These are phyloP conservation scores for Quercus aquifolioides DNA, from an alignment of 306 rosid genomes.

Conservation along the genomic window DNA sequence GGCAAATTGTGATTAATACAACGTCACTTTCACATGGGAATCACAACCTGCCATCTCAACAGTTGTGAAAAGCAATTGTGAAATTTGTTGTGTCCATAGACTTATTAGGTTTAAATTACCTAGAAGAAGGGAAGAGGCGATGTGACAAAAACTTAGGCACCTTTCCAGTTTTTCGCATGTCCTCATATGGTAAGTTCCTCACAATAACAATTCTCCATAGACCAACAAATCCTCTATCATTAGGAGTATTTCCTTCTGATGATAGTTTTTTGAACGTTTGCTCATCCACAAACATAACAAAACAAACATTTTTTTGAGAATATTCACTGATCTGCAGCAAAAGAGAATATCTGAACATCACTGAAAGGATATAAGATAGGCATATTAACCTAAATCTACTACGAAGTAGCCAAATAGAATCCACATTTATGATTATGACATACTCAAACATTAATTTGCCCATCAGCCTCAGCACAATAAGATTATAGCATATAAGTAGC, in stretches of 20 bases:
- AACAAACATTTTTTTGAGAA: constrained; percentile 80
- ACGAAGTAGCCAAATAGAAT: neutral
- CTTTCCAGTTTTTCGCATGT: constrained; percentile 97
- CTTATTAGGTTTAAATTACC: constrained; percentile 42
- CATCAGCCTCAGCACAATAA: constrained; percentile 10
- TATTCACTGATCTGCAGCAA: constrained; percentile 80
- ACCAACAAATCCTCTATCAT: constrained; percentile 66
- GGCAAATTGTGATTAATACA: too few species aligned
- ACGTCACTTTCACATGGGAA: too few species aligned
- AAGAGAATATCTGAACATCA: constrained; percentile 17
- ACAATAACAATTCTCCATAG: constrained; percentile 76
- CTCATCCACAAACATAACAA: constrained; percentile 86
- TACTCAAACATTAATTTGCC: constrained; percentile 15
- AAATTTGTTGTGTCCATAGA: too few species aligned
- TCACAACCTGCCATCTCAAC: too few species aligned
- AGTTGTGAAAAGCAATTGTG: too few species aligned
- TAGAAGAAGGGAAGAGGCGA: constrained; percentile 79
- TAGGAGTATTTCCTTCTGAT: constrained; percentile 71
- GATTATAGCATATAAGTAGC: neutral
- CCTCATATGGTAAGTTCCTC: constrained; percentile 69
- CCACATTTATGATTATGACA: constrained; percentile 9
- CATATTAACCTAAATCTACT: constrained; percentile 12
- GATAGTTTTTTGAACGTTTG: constrained; percentile 64
- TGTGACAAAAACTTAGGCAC: constrained; percentile 93
- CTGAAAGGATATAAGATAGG: neutral